Base-by-base conservation (phyloP, 176 grass and related monocot species). In the Phoenix dactylifera region DNA sequence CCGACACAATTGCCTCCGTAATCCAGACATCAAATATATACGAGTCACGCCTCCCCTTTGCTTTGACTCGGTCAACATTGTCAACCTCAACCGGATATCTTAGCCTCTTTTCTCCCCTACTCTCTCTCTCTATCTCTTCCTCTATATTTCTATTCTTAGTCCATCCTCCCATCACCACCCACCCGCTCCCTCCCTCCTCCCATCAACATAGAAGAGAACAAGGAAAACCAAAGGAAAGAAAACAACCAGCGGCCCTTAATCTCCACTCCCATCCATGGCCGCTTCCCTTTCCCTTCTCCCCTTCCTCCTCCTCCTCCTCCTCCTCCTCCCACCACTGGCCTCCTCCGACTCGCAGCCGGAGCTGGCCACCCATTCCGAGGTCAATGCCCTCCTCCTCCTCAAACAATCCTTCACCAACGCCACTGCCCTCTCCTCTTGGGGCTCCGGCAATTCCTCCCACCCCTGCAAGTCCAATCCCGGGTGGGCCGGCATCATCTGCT, bases 361-460 rank as follows among this genome's bases (percentile, higher is more conserved):
- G 57, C 5, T 3, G 24, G 71, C 16, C 49, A 49, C 16, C 57
- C 64, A 72, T 44, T 57, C 52, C 28, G 85, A 82, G n/a, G 72
- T 61, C 0, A 60, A 74, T 14, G 89, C 89, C 63, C 78, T 95
- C 25, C 50, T 95, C 57, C 78, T 30, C 71, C 79, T 95, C 3
- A 95, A 88, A 29, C 66, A 62, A 51, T 95, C 85, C n/a, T 95
- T 95, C 75, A 19, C 72, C 59, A 89, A 95, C 76, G 74, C 75
- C 50, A 81, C 82, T 0, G 83, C 72, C 6, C 75, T 95, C 60
- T 89, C 89, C 23, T 79, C 81, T 16, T 95, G 89, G 89, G 19
- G 5, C 54, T 55, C 53, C 15, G 32, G 15, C 26, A 58, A 51
- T 4, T 55, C 56, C 55, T 75, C 79, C 24, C 75, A 72, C 7